Base-by-base conservation (phyloP, 331 rosid genomes). In the Quercus lobata region DNA sequence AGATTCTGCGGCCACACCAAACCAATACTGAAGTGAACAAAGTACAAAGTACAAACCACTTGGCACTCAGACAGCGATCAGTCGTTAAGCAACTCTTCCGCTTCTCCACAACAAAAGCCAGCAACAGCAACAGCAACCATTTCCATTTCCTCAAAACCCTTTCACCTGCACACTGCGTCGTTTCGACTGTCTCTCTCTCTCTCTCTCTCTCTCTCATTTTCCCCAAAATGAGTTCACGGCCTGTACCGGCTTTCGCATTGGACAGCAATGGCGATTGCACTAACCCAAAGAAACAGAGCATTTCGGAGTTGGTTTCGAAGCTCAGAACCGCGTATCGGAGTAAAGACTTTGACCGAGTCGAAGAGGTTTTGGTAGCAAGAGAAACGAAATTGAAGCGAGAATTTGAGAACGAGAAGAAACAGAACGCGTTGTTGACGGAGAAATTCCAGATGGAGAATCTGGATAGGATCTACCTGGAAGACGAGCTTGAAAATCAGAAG, bases 261-360 rank as follows among this genome's bases (percentile, higher is more conserved):
- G 30, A 6, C 0, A 14, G 57, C 44, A 52, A 24, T 5, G 75
- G 71, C 10, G 80, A 24, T 34, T 27, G 2, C 46, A 41, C 46
- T 5, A 18, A 10, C 44, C 17, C 46, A 4, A 57, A 27, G 0
- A 44, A 30, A 4, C 80, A 19, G 54, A 79, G 79, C 37, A 80
- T 92, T 46, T 76, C 81, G 2, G 86, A 89, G 24, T 72, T 92
- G 17, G 37, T 90, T 15, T 30, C 77, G 0, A 17, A 29, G 8
- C 21, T 86, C 29, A 84, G 92, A 30, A 18, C 29, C 2, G 79
- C 87, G 2, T 88, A 46, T 58, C 60, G 17, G 6, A 0, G 17
- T 0, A 57, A 63, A 0, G 83, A 65, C 1, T 87, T 69, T 65
- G 90, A 86, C 12, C 16, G 21, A 2, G 83, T 85, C 5, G 87